These are phyloP conservation scores for Streptanthus diversifolius DNA, from an alignment of 345 rosid genomes.

Conservation along the genomic window DNA sequence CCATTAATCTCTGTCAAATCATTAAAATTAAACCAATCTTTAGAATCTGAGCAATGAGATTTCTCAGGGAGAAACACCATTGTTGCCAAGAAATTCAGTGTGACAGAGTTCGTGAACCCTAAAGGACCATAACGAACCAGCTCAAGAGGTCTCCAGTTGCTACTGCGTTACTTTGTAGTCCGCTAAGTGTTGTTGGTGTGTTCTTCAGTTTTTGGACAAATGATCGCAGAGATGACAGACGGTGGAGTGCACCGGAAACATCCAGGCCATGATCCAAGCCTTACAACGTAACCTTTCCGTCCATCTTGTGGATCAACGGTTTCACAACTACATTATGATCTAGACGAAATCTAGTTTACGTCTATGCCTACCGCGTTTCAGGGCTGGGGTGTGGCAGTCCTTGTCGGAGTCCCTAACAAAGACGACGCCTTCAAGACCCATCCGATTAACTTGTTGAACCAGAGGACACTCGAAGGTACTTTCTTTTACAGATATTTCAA, in stretches of 20 bases:
- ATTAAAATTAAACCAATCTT: too few relatives aligned
- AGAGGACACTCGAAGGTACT: neutral
- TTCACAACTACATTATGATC: neutral
- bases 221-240: neutral
- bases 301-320: neutral
- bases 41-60: too few relatives aligned
- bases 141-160: neutral
- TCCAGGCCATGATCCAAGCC: neutral
- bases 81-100: neutral
- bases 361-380: neutral
- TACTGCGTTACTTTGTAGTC: neutral
- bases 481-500: neutral
- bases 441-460: neutral
- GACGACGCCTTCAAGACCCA: too few relatives aligned
- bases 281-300: neutral
- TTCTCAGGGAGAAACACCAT: too few relatives aligned
- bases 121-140: neutral
- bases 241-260: neutral
- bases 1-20: neutral
- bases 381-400: neutral
- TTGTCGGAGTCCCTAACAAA: neutral
- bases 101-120: neutral
- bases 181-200: neutral
- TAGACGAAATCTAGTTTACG: neutral
- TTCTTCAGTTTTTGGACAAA: neutral